These are phyloP conservation scores for Elaeis oleifera DNA, from an alignment of 202 grass and related monocot species.

Conservation along the genomic window DNA sequence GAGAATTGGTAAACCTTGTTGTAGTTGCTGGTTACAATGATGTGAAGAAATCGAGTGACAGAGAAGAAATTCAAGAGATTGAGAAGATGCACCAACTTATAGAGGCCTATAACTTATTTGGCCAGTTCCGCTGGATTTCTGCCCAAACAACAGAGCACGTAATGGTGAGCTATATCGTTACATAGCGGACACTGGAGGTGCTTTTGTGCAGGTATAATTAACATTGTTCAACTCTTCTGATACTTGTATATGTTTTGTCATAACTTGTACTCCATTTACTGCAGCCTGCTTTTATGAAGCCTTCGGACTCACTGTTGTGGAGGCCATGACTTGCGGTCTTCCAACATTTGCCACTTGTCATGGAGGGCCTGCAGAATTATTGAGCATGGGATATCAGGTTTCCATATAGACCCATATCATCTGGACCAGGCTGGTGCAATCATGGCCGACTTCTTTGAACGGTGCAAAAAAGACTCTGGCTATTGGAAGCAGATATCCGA, in stretches of 20 bases:
- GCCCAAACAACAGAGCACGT: conserved; percentile 74
- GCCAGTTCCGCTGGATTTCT: conserved; percentile 94
- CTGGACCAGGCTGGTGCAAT: conserved; percentile 56
- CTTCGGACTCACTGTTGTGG: conserved; percentile 94
- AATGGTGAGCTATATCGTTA: conserved; percentile 96
- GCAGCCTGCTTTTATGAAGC: conserved; percentile 98
- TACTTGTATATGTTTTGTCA: neutral
- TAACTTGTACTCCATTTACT: neutral
- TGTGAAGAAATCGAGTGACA: conserved; percentile 71
- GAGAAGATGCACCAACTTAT: conserved; percentile 91
- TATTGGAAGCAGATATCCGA: conserved; percentile 69
- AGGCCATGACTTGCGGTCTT: conserved; percentile 94
- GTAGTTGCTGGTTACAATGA: conserved; percentile 81
- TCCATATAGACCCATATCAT: conserved; percentile 93
- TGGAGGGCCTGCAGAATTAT: conserved; percentile 97
- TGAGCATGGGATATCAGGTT: conserved; percentile 72
- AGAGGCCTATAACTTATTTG: conserved; percentile 64
- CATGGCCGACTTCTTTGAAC: conserved; percentile 74
- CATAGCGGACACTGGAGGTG: conserved; percentile 78
- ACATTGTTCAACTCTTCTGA: neutral
- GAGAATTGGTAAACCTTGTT: conserved; percentile 79
- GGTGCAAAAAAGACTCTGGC: conserved; percentile 44
- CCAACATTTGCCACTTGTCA: conserved; percentile 92
- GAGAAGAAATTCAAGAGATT: conserved; percentile 92
- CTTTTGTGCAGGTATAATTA: conserved; percentile 78